These are phyloP conservation scores for Silene latifolia DNA, from an alignment of 148 eudicot species.

Conservation along the genomic window DNA sequence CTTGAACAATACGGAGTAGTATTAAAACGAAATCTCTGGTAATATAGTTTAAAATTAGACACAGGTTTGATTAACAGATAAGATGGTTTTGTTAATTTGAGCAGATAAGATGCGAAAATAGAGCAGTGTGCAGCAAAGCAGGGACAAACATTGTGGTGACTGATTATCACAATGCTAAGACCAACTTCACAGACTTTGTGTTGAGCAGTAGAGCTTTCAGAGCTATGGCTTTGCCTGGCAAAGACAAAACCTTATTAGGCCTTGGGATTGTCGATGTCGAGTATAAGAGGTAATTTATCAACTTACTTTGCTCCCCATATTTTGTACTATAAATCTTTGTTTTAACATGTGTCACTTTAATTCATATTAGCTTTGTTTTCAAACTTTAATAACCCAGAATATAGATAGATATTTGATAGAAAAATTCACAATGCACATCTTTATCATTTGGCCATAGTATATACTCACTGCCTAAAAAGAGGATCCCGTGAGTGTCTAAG, in stretches of 20 bases:
- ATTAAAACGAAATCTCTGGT: background rate
- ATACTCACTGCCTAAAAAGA: no score
- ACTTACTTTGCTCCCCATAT: background rate
- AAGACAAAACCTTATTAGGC: slow-evolving; percentile 37
- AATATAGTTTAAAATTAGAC: no score
- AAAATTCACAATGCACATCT: no score
- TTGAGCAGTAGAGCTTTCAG: slow-evolving; percentile 61
- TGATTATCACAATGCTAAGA: slow-evolving; percentile 42
- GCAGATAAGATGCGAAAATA: slow-evolving; percentile 65
- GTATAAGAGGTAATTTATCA: slow-evolving; percentile 16
- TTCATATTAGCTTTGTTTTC: no score
- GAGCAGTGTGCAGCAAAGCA: slow-evolving; percentile 35
- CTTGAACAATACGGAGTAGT: background rate
- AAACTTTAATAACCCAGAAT: no score
- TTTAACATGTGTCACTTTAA: no score
- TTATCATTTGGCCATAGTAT: no score
- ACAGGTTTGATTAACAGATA: no score
- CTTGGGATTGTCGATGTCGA: slow-evolving; percentile 32
- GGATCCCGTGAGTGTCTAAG: no score
- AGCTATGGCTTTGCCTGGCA: slow-evolving; percentile 66
- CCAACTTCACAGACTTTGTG: slow-evolving; percentile 55
- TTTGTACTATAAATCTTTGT: no score
- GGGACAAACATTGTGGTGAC: slow-evolving; percentile 55
- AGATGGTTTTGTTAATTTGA: background rate
- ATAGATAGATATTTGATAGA: no score